Evolutionary conservation across 306 rosid genomes (phyloP).

Genomic region (Canavalia gladiata): DNA sequence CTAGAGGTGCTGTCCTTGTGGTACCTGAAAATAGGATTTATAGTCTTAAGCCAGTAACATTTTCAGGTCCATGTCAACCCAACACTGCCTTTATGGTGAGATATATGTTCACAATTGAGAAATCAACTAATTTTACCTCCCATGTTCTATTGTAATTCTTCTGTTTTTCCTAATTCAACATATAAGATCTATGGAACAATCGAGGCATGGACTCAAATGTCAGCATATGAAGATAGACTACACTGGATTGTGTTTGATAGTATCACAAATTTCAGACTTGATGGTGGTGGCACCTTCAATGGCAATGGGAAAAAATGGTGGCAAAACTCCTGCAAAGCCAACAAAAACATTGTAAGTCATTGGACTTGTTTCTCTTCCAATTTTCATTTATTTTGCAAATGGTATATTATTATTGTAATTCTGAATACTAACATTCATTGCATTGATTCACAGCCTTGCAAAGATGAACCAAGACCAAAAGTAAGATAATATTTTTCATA

Average conservation of each 20-base stretch:
- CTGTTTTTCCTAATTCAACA: conserved; percentile 5
- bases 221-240: conserved; percentile 59
- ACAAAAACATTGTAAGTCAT: conserved; percentile 58
- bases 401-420: neutral
- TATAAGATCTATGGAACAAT: conserved; percentile 74
- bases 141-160: conserved; percentile 15
- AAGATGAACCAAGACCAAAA: conserved; percentile 70
- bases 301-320: conserved; percentile 91
- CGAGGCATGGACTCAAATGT: conserved; percentile 63
- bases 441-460: conserved; percentile 73
- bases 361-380: neutral
- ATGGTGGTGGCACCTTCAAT: conserved; percentile 78
- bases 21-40: conserved; percentile 66
- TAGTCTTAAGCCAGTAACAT: conserved; percentile 69
- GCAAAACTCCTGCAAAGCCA: conserved; percentile 78
- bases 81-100: conserved; percentile 69
- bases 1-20: conserved; percentile 55
- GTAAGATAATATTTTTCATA: conserved; percentile 58
- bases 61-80: conserved; percentile 86
- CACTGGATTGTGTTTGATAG: conserved; percentile 73
- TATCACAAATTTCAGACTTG: conserved; percentile 60
- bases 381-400: neutral
- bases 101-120: neutral
- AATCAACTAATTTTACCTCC: no score
- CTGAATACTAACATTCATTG: conserved; percentile 16